These are phyloP conservation scores for Flaveria sonorensis DNA, from an alignment of 129 eudicot species.

Conservation along the genomic window DNA sequence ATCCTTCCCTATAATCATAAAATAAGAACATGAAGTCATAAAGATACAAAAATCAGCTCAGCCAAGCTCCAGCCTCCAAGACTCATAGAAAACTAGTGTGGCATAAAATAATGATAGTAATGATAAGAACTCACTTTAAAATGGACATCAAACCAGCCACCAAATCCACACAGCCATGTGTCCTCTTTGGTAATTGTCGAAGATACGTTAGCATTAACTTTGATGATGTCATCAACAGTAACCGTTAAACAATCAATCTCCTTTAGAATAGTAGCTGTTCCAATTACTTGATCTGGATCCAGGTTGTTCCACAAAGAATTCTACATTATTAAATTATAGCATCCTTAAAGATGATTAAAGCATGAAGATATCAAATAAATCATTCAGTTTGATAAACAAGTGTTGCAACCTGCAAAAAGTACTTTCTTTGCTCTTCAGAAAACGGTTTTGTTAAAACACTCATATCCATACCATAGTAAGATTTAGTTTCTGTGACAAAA, in stretches of 20 bases:
- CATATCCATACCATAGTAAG: constrained; percentile 90
- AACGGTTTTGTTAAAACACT: constrained; percentile 70
- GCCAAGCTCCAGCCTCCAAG: constrained; percentile 1
- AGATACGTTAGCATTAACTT: constrained; percentile 51
- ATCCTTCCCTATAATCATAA: constrained; percentile 53
- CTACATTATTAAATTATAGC: constrained; percentile 42
- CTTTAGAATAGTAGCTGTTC: constrained; percentile 65
- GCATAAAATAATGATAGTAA: not conserved
- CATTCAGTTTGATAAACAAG: constrained; percentile 13
- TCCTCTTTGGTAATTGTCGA: constrained; percentile 61
- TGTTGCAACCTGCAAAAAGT: constrained; percentile 68
- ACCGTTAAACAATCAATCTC: constrained; percentile 84
- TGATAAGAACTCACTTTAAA: constrained; percentile 69
- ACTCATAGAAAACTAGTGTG: not conserved
- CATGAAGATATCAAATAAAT: not conserved
- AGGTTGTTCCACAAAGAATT: constrained; percentile 93
- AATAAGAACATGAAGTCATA: not conserved
- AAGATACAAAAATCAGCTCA: not conserved
- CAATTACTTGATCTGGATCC: constrained; percentile 85
- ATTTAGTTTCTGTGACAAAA: constrained; percentile 68
- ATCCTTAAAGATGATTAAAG: constrained; percentile 16
- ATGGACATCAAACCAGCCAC: constrained; percentile 99
- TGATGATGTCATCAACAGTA: constrained; percentile 71
- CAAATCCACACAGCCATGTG: constrained; percentile 72
- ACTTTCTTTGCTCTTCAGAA: constrained; percentile 72